These are phyloP conservation scores for Diplodia intermedia DNA, from an alignment of 2,329 filamentous ascomycete species.

Conservation along the genomic window DNA sequence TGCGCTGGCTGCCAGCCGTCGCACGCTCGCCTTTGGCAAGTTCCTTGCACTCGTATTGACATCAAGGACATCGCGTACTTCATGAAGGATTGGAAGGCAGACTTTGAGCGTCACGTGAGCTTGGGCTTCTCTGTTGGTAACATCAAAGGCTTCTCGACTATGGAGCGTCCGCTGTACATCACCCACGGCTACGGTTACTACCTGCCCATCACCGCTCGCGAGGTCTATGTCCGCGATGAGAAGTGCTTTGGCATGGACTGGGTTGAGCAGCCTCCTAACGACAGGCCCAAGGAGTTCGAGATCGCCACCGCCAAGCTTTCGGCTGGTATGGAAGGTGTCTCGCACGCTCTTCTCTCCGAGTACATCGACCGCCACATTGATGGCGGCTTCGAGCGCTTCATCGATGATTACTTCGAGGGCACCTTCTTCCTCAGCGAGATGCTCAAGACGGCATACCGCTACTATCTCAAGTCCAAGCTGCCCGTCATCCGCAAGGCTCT, in stretches of 20 bases:
- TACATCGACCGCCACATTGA: conserved; percentile 97
- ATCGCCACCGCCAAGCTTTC: conserved; percentile 87
- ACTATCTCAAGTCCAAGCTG: conserved; percentile 85
- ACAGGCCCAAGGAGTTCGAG: conserved; percentile 81
- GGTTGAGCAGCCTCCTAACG: conserved; percentile 80
- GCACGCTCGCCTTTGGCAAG: conserved; percentile 94
- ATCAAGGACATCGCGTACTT: conserved; percentile 99
- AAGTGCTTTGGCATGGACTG: conserved; percentile 93
- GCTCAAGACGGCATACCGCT: conserved; percentile 93
- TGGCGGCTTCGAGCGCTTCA: conserved; percentile 87
- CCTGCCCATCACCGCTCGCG: conserved; percentile 89
- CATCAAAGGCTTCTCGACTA: conserved; percentile 80
- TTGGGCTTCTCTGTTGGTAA: conserved; percentile 91
- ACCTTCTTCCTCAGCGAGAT: conserved; percentile 96
- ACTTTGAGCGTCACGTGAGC: conserved; percentile 89
- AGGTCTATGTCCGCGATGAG: conserved; percentile 90
- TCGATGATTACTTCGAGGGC: conserved; percentile 95
- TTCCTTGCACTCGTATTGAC: conserved; percentile 95
- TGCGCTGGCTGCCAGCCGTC: conserved; percentile 95
- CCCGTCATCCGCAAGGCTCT: conserved; percentile 93
- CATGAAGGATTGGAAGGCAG: conserved; percentile 99
- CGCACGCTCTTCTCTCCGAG: conserved; percentile 78
- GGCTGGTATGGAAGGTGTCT: conserved; percentile 87
- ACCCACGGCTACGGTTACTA: conserved; percentile 96
- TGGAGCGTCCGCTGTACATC: conserved; percentile 79